Conservation (phyloP, 768 basidiomycete species). For the Trametes cinnabarina region DNA sequence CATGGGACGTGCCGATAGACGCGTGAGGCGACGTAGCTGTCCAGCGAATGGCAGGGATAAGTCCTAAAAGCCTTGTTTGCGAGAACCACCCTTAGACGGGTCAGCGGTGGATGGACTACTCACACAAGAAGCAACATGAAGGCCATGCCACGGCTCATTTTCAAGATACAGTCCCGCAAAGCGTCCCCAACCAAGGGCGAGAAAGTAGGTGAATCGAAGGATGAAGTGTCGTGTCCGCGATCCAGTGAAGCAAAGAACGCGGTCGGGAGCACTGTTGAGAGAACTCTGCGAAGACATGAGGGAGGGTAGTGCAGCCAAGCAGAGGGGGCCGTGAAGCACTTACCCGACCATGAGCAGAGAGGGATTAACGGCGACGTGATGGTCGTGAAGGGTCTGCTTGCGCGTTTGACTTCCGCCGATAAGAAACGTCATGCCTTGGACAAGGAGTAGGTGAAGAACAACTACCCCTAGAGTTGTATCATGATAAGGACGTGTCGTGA, state of each 20-base stretch:
- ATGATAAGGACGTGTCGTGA: neutral
- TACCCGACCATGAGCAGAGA: slow-evolving; percentile 67
- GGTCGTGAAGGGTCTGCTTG: slow-evolving; percentile 65
- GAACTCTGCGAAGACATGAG: slow-evolving; percentile 42
- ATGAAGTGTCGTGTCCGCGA: slow-evolving; percentile 23
- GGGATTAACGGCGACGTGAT: slow-evolving; percentile 63
- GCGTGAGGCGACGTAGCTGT: slow-evolving; percentile 63
- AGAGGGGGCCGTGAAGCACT: slow-evolving; percentile 1
- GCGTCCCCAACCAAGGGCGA: slow-evolving; percentile 39
- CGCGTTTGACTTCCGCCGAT: slow-evolving; percentile 62
- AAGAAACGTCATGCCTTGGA: slow-evolving; percentile 68
- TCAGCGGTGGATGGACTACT: slow-evolving; percentile 19
- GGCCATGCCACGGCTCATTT: slow-evolving; percentile 66
- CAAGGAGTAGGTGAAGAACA: slow-evolving; percentile 67
- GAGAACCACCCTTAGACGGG: neutral
- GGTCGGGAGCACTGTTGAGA: slow-evolving; percentile 61
- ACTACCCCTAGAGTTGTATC: slow-evolving; percentile 50
- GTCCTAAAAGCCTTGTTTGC: neutral
- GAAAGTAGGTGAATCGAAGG: slow-evolving; percentile 14
- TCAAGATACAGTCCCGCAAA: slow-evolving; percentile 47
- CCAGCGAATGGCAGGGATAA: neutral
- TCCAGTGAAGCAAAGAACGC: slow-evolving; percentile 65
- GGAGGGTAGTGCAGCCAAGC: neutral
- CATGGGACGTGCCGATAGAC: slow-evolving; percentile 70
- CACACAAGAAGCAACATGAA: slow-evolving; percentile 61